phyloP scores from a whole-genome alignment of 306 rosid genomes.

The Lathyrus oleraceus region DNA sequence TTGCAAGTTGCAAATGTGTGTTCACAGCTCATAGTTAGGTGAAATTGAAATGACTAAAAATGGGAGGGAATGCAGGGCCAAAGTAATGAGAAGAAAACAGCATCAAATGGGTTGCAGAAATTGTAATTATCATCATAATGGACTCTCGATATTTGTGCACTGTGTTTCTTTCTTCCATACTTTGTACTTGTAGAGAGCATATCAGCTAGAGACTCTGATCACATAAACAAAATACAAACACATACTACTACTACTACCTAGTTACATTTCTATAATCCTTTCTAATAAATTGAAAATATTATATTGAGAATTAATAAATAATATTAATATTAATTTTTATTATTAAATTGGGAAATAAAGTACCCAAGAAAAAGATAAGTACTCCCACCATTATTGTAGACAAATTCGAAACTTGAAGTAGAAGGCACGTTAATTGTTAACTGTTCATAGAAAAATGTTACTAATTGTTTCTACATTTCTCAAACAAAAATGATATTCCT shows the following conservation, averaged over 20 bases:
- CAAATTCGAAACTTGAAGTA: not conserved
- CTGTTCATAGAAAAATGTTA: not conserved
- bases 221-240: not conserved
- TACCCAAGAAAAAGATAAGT: no score
- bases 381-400: not conserved
- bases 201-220: not conserved
- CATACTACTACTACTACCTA: not conserved
- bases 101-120: constrained; percentile 24
- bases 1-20: not conserved
- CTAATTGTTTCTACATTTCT: not conserved
- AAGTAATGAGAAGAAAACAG: constrained; percentile 22
- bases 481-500: no score
- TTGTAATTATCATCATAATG: constrained; percentile 20
- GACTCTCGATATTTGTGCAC: not conserved
- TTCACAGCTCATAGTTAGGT: constrained; percentile 10
- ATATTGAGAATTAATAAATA: no score
- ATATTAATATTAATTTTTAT: no score
- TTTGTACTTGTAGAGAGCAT: not conserved
- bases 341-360: no score
- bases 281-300: no score
- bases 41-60: not conserved
- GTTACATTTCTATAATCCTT: not conserved
- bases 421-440: not conserved
- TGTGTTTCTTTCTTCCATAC: not conserved
- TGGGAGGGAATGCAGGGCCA: constrained; percentile 22